phyloP scores from a whole-genome alignment of 2,329 filamentous ascomycete genomes.

The Colletotrichum sp. region DNA sequence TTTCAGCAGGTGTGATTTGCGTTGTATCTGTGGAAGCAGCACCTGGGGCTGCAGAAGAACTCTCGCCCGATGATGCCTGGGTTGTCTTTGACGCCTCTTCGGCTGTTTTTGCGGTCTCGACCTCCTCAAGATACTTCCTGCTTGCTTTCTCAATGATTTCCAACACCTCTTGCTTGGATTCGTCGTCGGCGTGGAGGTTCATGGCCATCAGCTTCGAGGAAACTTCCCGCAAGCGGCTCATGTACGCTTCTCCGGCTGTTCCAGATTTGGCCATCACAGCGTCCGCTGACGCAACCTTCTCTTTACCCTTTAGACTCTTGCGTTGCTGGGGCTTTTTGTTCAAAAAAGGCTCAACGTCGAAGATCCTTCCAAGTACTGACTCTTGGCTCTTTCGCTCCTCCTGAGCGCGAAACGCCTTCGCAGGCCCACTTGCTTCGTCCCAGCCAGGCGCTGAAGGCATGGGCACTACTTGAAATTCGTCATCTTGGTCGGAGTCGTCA shows the following conservation, averaged over 20 bases:
- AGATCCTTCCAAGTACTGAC: constrained; percentile 55
- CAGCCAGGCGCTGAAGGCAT: constrained; percentile 23
- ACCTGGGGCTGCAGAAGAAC: neutral
- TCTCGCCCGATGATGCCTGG: neutral
- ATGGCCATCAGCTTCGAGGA: constrained; percentile 48
- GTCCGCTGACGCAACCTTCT: neutral
- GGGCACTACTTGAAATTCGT: constrained; percentile 56
- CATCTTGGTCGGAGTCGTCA: constrained; percentile 59
- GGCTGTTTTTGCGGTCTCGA: constrained; percentile 30
- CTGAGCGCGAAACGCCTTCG: constrained; percentile 52
- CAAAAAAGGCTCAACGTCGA: constrained; percentile 52
- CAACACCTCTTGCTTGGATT: constrained; percentile 51
- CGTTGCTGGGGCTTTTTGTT: constrained; percentile 37
- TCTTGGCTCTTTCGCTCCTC: constrained; percentile 63
- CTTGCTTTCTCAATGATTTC: constrained; percentile 57
- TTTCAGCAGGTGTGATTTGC: neutral
- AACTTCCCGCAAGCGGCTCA: constrained; percentile 43
- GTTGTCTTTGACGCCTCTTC: neutral
- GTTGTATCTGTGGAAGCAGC: neutral
- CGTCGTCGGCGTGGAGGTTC: constrained; percentile 30
- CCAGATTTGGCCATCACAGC: neutral
- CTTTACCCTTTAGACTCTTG: constrained; percentile 23
- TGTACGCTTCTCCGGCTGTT: constrained; percentile 34
- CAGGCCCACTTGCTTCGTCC: constrained; percentile 39
- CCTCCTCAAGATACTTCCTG: constrained; percentile 51